Percentiles rank a stretch among this genome's conserved stretches.
These are phyloP conservation scores for Metschnikowia picachoensis DNA, from an alignment of 805 yeast species.

Conservation along the genomic window DNA sequence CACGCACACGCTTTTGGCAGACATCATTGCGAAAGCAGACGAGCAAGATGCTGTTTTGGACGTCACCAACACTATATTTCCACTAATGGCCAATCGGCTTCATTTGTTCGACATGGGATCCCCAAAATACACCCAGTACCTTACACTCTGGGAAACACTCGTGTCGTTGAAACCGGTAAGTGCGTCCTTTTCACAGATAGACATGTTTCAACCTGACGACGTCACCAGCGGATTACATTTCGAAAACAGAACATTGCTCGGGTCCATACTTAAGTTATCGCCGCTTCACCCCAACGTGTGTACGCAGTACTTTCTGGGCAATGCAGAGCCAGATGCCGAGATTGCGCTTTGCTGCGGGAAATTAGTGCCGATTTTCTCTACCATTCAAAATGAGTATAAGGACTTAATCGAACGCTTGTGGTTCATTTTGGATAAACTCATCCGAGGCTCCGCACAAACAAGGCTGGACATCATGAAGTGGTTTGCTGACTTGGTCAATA, in stretches of 20 bases:
- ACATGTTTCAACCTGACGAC: conserved; percentile 48
- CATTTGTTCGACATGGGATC: conserved; percentile 44
- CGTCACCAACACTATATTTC: conserved; percentile 51
- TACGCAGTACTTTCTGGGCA: conserved; percentile 39
- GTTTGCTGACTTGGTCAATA: conserved; percentile 71
- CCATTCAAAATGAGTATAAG: conserved; percentile 58
- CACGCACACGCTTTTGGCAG: conserved; percentile 42
- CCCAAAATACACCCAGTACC: conserved; percentile 47
- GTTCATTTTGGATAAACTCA: conserved; percentile 63
- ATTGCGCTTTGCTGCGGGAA: conserved; percentile 44
- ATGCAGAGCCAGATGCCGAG: conserved; percentile 19
- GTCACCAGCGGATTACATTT: conserved; percentile 44
- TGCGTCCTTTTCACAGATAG: conserved; percentile 51
- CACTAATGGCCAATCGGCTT: conserved; percentile 37
- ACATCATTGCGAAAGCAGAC: conserved; percentile 53
- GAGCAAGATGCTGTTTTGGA: conserved; percentile 67
- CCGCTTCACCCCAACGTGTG: conserved; percentile 60
- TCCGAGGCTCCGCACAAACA: conserved; percentile 67
- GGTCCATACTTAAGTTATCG: conserved; percentile 72
- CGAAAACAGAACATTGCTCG: conserved; percentile 65
- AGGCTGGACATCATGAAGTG: conserved; percentile 62
- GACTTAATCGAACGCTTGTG: conserved; percentile 61
- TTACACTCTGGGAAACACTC: conserved; percentile 55
- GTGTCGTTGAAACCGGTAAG: conserved; percentile 62
- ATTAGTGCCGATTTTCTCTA: conserved; percentile 41